Evolutionary conservation across 306 rosid genomes (phyloP).

Genomic region (Aeschynomene evenia): DNA sequence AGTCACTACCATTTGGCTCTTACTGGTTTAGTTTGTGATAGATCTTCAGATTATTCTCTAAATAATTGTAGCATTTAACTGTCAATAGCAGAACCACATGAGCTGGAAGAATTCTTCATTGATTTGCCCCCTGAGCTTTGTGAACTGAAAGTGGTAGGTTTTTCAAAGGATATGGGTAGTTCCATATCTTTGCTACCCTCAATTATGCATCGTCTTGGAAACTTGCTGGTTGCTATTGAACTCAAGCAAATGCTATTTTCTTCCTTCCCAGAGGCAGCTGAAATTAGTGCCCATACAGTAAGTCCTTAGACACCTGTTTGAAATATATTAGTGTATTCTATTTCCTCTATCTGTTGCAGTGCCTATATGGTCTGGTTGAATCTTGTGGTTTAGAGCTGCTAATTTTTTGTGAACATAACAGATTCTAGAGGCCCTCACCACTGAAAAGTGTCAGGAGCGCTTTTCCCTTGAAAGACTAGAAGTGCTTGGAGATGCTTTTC

Average conservation of each 20-base stretch:
- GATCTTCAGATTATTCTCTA: conserved; percentile 5
- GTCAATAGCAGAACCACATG: conserved; percentile 54
- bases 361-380: conserved; percentile 21
- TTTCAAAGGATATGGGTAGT: conserved; percentile 94
- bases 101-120: conserved; percentile 59
- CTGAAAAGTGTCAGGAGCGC: conserved; percentile 88
- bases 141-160: conserved; percentile 77
- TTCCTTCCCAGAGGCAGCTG: conserved; percentile 75
- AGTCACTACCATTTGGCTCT: neutral
- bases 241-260: conserved; percentile 55
- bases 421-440: conserved; percentile 93
- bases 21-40: neutral
- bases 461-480: conserved; percentile 98
- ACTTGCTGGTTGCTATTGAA: conserved; percentile 87
- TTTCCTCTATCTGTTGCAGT: conserved; percentile 13
- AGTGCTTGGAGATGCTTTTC: conserved; percentile 95
- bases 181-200: conserved; percentile 92
- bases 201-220: conserved; percentile 90
- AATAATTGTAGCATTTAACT: conserved; percentile 32
- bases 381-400: conserved; percentile 19
- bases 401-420: conserved; percentile 40
- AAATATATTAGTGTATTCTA: neutral
- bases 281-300: conserved; percentile 67
- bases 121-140: conserved; percentile 85
- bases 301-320: conserved; percentile 30